A percentile compares a stretch with the other conserved stretches of the same genome.
phyloP scores from a whole-genome alignment of 108 stramenopile species.

The Schizochytrium sp. region DNA sequence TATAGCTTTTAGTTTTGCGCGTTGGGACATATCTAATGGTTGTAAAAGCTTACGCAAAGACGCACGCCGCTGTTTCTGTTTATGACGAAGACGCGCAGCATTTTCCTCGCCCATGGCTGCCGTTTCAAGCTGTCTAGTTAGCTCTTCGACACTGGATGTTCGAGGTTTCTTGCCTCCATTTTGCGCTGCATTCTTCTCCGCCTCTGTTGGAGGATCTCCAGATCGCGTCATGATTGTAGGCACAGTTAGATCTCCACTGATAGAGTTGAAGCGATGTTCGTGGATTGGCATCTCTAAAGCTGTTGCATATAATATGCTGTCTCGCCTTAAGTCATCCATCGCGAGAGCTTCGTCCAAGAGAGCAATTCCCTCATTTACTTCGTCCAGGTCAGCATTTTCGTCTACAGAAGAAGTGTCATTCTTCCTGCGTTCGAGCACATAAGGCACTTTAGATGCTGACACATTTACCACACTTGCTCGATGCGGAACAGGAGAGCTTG shows the following conservation, averaged over 20 bases:
- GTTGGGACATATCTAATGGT: not conserved
- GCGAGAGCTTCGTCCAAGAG: slow-evolving; percentile 25
- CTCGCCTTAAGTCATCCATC: not conserved
- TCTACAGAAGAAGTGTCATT: not conserved
- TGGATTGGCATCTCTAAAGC: slow-evolving; percentile 10
- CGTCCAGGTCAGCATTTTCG: not conserved
- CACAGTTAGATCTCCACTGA: not conserved
- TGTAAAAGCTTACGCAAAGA: not conserved
- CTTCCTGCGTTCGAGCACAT: too few species aligned
- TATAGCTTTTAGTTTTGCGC: not conserved
- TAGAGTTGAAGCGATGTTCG: not conserved
- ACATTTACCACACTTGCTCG: too few species aligned
- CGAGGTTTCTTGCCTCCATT: not conserved
- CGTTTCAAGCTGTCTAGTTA: not conserved
- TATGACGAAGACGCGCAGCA: not conserved
- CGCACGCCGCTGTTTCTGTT: not conserved
- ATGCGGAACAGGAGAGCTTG: too few species aligned
- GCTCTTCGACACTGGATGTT: not conserved
- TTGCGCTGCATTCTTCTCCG: not conserved
- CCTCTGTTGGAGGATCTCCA: not conserved
- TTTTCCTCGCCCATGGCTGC: not conserved
- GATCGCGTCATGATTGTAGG: not conserved
- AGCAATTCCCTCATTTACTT: not conserved
- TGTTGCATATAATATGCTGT: not conserved
- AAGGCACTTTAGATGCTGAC: too few species aligned